Base-by-base conservation (phyloP, 352 stramenopile genomes). In the Pythium aphanidermatum region DNA sequence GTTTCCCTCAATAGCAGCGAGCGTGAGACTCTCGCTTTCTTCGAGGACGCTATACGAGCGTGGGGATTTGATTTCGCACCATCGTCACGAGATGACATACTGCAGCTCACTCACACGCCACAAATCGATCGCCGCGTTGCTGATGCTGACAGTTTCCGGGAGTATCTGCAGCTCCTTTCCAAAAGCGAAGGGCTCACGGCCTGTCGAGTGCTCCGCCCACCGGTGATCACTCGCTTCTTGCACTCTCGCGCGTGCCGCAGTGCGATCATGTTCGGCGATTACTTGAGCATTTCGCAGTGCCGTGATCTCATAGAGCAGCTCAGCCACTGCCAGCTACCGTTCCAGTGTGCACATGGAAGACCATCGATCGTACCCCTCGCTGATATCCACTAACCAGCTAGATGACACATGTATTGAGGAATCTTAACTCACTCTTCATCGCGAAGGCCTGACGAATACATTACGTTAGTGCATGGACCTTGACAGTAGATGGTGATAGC, bases 181-280 rank as follows among this genome's bases (percentile, higher is more conserved):
- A 50, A 57, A 14, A 55, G 48, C 32, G 60, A 63, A 16, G 30
- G 35, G 33, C 34, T 49, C 16, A 30, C 61, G 5, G 66, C 47
- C 5, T 26, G 21, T 16, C 36, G 42, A 21, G 33, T 58, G 12
- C 12, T 85, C 55, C 66, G 75, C 3, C 79, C 84, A 8, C 80
- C 78, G 25, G 74, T 83, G 29, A 77, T 96, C 33, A 94, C 80
- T 11, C 72, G 80, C 20, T 65, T 95, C 5, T 46, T 97, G 0
- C 78, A 95, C 43, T 96, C 84, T 10, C 68, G 89, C 31, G 89
- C 86, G 9, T 97, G 89, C 31, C 74, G 89, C 9, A 95, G 89
- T 47, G 86, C 86, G 3, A 95, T 95, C 34, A 97, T 96, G 89
- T 97, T 97, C 73, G 89, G 89, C 13, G 89, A 97, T 45, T 62